A percentile compares a stretch with the other conserved stretches of the same genome.
Evolutionary conservation across 2,329 filamentous ascomycete species (phyloP).

Genomic region (Pseudogymnoascus sp.): DNA sequence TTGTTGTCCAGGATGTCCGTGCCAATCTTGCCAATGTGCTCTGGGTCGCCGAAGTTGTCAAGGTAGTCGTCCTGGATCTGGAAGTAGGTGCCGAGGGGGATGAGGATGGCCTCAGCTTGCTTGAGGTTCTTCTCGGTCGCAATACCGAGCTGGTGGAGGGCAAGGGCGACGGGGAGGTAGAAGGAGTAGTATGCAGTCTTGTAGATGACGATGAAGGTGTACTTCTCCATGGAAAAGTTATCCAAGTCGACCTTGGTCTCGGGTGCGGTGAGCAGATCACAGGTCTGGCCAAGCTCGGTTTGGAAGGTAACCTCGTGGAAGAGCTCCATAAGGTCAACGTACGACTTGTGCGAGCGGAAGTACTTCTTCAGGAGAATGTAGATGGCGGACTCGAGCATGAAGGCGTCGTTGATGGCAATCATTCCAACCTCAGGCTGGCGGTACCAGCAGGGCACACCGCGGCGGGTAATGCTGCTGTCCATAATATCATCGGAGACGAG

Average conservation of each 20-base stretch:
- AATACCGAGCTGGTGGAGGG: constrained; percentile 74
- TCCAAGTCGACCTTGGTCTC: constrained; percentile 87
- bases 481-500: constrained; percentile 98
- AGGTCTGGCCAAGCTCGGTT: constrained; percentile 91
- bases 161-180: constrained; percentile 91
- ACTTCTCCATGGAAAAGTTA: constrained; percentile 94
- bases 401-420: constrained; percentile 96
- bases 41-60: constrained; percentile 90
- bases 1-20: constrained; percentile 99
- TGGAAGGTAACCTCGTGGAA: constrained; percentile 93
- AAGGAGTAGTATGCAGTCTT: constrained; percentile 99
- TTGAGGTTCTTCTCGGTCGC: constrained; percentile 85
- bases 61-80: constrained; percentile 98
- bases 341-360: constrained; percentile 79
- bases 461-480: constrained; percentile 90
- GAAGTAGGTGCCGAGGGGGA: constrained; percentile 98
- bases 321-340: constrained; percentile 86
- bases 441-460: constrained; percentile 96
- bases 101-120: constrained; percentile 82
- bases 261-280: constrained; percentile 89
- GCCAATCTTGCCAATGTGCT: constrained; percentile 94
- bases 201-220: constrained; percentile 97
- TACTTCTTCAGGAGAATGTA: constrained; percentile 88
- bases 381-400: constrained; percentile 87
- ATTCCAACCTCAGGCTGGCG: constrained; percentile 80